Evolutionary conservation across 768 basidiomycete genomes (phyloP).

Genomic region (Candolleomyces aberdarensis): DNA sequence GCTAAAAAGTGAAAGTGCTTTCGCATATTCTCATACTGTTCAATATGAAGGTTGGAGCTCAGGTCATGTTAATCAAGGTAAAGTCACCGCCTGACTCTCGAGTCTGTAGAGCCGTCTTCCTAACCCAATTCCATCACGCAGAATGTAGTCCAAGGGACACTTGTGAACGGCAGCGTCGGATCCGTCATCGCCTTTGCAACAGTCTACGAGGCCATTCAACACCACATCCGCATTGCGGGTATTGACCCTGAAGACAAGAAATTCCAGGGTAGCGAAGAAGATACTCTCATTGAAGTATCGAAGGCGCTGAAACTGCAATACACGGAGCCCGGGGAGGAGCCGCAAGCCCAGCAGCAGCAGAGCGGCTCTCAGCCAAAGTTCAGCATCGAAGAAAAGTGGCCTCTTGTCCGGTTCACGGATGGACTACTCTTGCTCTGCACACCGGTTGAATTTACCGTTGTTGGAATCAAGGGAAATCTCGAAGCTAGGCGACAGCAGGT

Average conservation of each 20-base stretch:
- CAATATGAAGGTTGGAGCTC: conserved; percentile 56
- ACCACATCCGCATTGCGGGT: conserved; percentile 33
- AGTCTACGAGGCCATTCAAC: conserved; percentile 40
- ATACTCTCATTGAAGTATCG: neutral
- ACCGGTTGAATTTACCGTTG: conserved; percentile 53
- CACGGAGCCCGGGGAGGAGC: neutral
- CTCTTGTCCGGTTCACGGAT: conserved; percentile 55
- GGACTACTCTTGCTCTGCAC: conserved; percentile 46
- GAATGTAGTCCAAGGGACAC: conserved; percentile 58
- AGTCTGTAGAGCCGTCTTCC: no score
- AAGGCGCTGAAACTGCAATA: neutral
- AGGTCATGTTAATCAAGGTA: conserved; percentile 77
- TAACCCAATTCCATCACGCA: conserved; percentile 18
- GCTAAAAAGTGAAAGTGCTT: neutral
- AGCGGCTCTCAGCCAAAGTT: conserved; percentile 5
- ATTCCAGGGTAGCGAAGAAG: neutral
- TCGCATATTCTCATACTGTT: neutral
- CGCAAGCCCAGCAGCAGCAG: conserved; percentile 5
- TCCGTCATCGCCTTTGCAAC: conserved; percentile 49
- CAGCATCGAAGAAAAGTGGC: conserved; percentile 36
- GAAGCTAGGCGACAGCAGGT: conserved; percentile 65
- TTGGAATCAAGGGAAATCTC: conserved; percentile 49
- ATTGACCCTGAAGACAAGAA: conserved; percentile 4
- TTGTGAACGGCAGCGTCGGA: conserved; percentile 71
- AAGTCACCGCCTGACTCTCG: conserved; percentile 1